Percentiles rank a stretch among this genome's conserved stretches.
These are phyloP conservation scores for Cladosporium sp. DNA, from an alignment of 2,329 filamentous ascomycete genomes.

Conservation along the genomic window DNA sequence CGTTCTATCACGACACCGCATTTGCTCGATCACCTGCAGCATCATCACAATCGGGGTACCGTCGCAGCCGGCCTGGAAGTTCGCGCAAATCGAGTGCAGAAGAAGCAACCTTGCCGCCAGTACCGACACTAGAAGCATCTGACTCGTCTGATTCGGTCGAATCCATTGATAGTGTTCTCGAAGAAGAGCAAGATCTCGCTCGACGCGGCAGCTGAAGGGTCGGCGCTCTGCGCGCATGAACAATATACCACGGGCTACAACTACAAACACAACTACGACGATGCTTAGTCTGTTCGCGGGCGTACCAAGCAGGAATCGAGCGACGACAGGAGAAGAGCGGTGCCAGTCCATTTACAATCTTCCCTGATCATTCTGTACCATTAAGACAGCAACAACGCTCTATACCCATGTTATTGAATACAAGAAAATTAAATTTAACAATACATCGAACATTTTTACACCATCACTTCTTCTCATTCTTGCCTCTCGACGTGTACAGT, in stretches of 20 bases:
- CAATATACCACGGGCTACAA: neutral
- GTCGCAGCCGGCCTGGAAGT: neutral
- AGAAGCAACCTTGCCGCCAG: neutral
- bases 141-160: neutral
- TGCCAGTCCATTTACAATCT: neutral
- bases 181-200: neutral
- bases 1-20: neutral
- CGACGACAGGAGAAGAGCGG: neutral
- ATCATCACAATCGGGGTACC: neutral
- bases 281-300: neutral
- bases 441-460: neutral
- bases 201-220: neutral
- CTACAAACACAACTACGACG: neutral
- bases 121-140: neutral
- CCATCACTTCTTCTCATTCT: conserved; percentile 23
- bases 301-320: neutral
- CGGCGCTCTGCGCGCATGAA: neutral
- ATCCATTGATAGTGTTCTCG: neutral
- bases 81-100: neutral
- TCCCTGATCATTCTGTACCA: neutral
- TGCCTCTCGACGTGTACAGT: conserved; percentile 24
- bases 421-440: neutral
- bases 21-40: neutral
- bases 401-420: neutral
- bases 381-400: neutral